Base-by-base conservation (phyloP, 306 rosid species). In the Prunus kanzakura region DNA sequence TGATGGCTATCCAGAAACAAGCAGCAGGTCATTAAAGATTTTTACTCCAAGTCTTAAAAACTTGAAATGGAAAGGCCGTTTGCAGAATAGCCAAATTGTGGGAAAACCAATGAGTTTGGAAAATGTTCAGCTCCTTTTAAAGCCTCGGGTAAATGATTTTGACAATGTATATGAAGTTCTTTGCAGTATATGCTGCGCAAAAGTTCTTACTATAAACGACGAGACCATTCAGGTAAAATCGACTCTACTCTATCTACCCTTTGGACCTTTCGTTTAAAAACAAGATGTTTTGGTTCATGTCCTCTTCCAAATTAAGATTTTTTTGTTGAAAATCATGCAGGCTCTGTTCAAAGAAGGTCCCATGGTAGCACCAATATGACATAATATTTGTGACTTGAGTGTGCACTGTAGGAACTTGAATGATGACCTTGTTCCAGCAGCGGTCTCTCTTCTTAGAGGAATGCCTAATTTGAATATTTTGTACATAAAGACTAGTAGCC, bases 381-480 rank as follows among this genome's bases (percentile, higher is more conserved):
- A 29, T 29, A 29, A 29, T 29, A 29, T 20, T 20, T 0, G 38
- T 46, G 11, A 41, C 30, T 66, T 67, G 12, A 6, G 55, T 67
- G n/a, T 67, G 18, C 41, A 46, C 14, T 11, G 47, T 12, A 1
- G 7, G 55, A 45, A 30, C 55, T 67, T 67, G n/a, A 67, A 27
- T 22, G 38, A 69, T 27, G 15, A 25, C 14, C 43, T 69, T 7
- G 43, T 49, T 11, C 73, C 58, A 46, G 43, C 22, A 25, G 4
- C 25, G 60, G 58, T 27, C 8, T 69, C 73, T 49, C 45, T 69
- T 47, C 23, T 69, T 19, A 7, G 20, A 50, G 58, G 45, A 47
- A 69, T 49, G 73, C 73, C 73, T 47, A 69, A 67, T 46, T 7
- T 46, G 58, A 69, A 32, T 14, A 25, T 54, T 7, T 69, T 49